A percentile compares a stretch with the other conserved stretches of the same genome.
phyloP scores from a whole-genome alignment of 2,329 filamentous ascomycete genomes.

The Aspergillus pseudoviridinutans region DNA sequence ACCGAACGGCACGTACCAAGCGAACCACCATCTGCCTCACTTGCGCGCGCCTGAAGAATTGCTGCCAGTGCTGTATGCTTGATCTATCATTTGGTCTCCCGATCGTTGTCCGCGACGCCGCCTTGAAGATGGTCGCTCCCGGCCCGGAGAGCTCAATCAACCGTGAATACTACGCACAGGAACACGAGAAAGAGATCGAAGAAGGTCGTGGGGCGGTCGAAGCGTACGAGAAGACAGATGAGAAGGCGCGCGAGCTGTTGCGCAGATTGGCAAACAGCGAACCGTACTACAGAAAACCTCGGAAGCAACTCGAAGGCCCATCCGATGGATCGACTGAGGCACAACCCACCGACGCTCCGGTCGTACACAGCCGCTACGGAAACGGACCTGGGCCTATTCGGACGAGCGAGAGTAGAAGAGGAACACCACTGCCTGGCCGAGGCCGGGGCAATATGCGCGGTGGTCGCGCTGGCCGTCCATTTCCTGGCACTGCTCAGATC shows the following conservation, averaged over 20 bases:
- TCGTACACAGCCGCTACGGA: constrained; percentile 38
- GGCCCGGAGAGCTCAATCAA: constrained; percentile 91
- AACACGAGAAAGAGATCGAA: constrained; percentile 92
- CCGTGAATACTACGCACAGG: constrained; percentile 94
- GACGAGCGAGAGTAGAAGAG: constrained; percentile 57
- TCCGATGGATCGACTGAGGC: constrained; percentile 38
- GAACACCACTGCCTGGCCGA: constrained; percentile 35
- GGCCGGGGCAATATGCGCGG: constrained; percentile 48
- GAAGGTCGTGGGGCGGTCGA: constrained; percentile 82
- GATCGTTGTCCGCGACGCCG: constrained; percentile 91
- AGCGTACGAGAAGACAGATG: constrained; percentile 94
- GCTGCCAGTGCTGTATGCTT: constrained; percentile 98
- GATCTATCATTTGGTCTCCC: constrained; percentile 94
- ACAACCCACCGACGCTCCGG: constrained; percentile 40
- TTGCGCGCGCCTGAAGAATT: constrained; percentile 96
- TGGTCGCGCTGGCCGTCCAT: constrained; percentile 52
- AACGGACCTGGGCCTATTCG: constrained; percentile 64
- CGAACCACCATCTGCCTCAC: constrained; percentile 94
- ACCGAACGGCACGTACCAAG: constrained; percentile 86
- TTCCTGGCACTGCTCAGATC: constrained; percentile 67
- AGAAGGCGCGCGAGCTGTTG: constrained; percentile 87
- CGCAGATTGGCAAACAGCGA: constrained; percentile 84
- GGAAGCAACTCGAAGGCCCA: constrained; percentile 59
- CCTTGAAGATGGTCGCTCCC: constrained; percentile 94
- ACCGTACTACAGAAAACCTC: constrained; percentile 89